Conservation (phyloP, 2,329 filamentous ascomycete species). For the Colletotrichum viniferum region DNA sequence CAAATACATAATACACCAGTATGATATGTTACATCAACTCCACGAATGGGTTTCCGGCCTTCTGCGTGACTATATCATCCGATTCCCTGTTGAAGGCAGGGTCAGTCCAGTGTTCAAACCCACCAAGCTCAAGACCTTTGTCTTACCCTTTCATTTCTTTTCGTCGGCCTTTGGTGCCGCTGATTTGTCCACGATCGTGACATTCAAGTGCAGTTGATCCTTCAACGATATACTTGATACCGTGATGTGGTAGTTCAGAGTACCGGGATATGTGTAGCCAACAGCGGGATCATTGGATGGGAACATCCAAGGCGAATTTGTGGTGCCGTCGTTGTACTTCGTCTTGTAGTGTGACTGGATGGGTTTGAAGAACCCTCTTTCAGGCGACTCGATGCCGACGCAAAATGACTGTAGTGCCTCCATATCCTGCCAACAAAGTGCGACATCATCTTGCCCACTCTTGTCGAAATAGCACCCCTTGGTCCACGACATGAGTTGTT, state of each 20-base stretch:
- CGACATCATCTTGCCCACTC: background rate
- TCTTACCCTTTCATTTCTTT: background rate
- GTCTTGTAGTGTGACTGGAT: slow-evolving; percentile 10
- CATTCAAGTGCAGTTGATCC: background rate
- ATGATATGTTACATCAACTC: background rate
- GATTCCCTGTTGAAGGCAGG: background rate
- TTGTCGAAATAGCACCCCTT: slow-evolving; percentile 16
- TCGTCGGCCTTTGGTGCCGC: background rate
- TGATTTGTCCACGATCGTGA: background rate
- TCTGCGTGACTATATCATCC: background rate
- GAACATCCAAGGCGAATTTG: background rate
- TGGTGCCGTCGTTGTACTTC: slow-evolving; percentile 12
- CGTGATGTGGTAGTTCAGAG: slow-evolving; percentile 3
- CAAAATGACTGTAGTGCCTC: slow-evolving; percentile 11
- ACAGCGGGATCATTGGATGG: background rate
- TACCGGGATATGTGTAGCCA: background rate
- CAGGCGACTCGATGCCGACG: slow-evolving; percentile 12
- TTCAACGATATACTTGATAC: background rate
- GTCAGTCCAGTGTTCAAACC: background rate
- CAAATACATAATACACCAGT: background rate
- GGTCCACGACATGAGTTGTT: background rate
- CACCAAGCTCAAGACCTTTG: background rate
- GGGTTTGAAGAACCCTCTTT: slow-evolving; percentile 9
- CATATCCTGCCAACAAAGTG: slow-evolving; percentile 16
- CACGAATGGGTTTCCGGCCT: no score